These are phyloP conservation scores for Truncatella angustata DNA, from an alignment of 2,329 filamentous ascomycete genomes.

Conservation along the genomic window DNA sequence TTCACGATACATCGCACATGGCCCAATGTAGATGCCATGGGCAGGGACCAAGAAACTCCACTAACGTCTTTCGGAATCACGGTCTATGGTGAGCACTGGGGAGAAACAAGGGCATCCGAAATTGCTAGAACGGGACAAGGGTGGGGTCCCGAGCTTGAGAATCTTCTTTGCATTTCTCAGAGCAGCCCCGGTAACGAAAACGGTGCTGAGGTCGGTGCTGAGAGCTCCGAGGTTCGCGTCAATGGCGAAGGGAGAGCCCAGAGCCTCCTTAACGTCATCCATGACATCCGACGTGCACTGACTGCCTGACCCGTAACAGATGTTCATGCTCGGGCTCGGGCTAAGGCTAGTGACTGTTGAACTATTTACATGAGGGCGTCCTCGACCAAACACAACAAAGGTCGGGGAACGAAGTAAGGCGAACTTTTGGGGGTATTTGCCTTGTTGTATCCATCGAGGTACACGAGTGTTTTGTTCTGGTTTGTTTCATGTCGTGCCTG, in stretches of 20 bases:
- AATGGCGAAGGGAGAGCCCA: slow-evolving; percentile 4
- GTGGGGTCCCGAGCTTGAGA: slow-evolving; percentile 25
- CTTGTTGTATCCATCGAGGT: neutral
- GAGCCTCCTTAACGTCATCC: slow-evolving; percentile 10
- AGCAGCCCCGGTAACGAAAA: neutral
- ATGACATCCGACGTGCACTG: slow-evolving; percentile 11
- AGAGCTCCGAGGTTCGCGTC: too few species aligned
- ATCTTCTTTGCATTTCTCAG: slow-evolving; percentile 16
- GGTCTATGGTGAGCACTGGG: slow-evolving; percentile 31
- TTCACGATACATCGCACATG: slow-evolving; percentile 34
- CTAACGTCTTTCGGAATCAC: slow-evolving; percentile 25
- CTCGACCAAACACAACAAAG: neutral
- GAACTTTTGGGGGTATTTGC: neutral
- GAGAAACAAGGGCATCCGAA: slow-evolving; percentile 16
- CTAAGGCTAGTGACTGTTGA: neutral
- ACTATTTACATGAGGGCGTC: neutral
- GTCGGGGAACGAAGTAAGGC: neutral
- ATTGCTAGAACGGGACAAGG: slow-evolving; percentile 5
- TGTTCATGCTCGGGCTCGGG: too few species aligned
- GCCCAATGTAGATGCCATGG: slow-evolving; percentile 19
- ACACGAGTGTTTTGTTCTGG: neutral
- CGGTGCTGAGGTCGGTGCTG: too few species aligned
- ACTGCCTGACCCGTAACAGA: neutral
- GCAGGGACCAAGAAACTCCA: slow-evolving; percentile 10
- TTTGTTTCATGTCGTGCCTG: neutral